Base-by-base conservation (phyloP, 371 early-diverging fungal genomes). In the Syncephalastrum sp. region DNA sequence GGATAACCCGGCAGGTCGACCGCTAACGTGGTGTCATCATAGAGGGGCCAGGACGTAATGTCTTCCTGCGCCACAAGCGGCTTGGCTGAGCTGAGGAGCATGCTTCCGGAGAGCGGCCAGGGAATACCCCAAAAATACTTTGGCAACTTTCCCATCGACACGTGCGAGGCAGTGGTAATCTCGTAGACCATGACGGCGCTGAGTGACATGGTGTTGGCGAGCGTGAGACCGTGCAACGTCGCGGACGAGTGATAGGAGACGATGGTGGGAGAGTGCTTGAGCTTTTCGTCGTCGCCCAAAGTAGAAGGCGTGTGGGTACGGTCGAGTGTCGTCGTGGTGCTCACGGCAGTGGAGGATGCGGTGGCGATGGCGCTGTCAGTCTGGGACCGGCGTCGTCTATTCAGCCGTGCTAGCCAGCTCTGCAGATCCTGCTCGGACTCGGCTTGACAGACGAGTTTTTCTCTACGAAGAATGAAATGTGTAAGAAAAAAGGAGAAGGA, bases 351-450 rank as follows among this genome's bases (percentile, higher is more conserved):
- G 8, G 23, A 7, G 13, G 47, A 46, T 15, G 23, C 47, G 47
- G 47, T 46, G 47, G 47, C 19, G 38, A 33, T 33, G 38, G 38
- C 38, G 38, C 38, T 33, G 38, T 33, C 38, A 5, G 38, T 33
- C 8, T 33, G 38, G 38, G 38, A 33, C 2, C 38, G 38, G 38
- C 38, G 38, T 10, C 38, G 38, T 10, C 10, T 33, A 12, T 3
- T 33, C 38, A 33, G 33, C 27, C 53, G 45, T 1, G 33, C 14
- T 15, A 63, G 25, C 91, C 91, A 91, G 25, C 77, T 76, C 24
- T 68, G 65, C 79, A 86, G 62, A 13, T 90, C 90, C 2, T 82
- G 69, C 41, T 87, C 87, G 3, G 82, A 83, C 65, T 89, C 90
- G 1, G 89, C 88, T 68, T 87, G 86, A 17, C 86, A 59, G 15